These are phyloP conservation scores for Neurospora tetraspora DNA, from an alignment of 495 filamentous ascomycete species.

Conservation along the genomic window DNA sequence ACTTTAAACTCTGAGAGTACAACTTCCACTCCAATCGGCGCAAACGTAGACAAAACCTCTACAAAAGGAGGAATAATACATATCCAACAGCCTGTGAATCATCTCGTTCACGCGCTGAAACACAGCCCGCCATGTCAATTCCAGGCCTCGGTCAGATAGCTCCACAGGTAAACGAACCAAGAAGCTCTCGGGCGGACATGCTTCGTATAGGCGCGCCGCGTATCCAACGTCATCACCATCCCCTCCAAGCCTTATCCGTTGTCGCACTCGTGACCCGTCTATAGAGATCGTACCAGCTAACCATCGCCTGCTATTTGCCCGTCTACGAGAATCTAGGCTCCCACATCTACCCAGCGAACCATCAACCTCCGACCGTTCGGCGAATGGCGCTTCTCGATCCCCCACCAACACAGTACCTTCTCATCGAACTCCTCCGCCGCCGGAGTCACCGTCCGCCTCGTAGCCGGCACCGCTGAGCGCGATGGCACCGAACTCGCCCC, in stretches of 20 bases:
- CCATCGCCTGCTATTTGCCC: not conserved
- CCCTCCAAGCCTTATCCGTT: not conserved
- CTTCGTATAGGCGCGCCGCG: not conserved
- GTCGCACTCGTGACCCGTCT: not conserved
- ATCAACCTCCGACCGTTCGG: constrained; percentile 36
- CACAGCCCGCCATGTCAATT: constrained; percentile 23
- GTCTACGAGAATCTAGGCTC: not conserved
- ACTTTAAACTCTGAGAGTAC: not conserved
- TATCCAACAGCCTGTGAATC: not conserved
- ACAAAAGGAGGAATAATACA: not conserved
- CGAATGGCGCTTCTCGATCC: constrained; percentile 92
- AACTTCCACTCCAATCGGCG: not conserved
- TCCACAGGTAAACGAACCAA: constrained; percentile 23
- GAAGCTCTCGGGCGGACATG: not conserved
- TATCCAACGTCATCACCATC: not conserved
- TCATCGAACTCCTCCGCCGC: constrained; percentile 2
- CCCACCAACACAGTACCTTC: constrained; percentile 43
- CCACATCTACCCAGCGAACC: constrained; percentile 17
- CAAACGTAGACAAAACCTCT: not conserved
- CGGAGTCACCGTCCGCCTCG: constrained; percentile 42
- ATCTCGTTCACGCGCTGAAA: not conserved
- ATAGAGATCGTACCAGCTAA: not conserved
- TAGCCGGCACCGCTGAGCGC: constrained; percentile 79
- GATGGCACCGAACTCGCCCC: constrained; percentile 91
- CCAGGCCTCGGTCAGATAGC: constrained; percentile 43